Conservation (phyloP, 352 stramenopile species). For the Pythium biforme region DNA sequence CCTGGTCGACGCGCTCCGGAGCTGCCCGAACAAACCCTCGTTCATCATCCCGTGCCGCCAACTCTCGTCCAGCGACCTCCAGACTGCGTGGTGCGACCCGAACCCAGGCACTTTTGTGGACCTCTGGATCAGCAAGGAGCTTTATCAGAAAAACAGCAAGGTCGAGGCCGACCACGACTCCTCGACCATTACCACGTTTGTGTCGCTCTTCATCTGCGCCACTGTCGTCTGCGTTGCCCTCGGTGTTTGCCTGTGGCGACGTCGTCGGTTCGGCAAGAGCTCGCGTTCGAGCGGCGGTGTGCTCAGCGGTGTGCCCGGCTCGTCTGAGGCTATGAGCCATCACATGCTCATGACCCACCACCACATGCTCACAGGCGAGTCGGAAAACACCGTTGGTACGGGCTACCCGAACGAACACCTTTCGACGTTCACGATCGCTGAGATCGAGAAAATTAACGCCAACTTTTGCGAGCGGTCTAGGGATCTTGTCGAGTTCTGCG, state of each 20-base stretch:
- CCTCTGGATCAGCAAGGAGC: slow-evolving; percentile 22
- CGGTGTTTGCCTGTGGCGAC: slow-evolving; percentile 3
- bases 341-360: slow-evolving; percentile 19
- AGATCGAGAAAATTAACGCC: slow-evolving; percentile 24
- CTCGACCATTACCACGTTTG: slow-evolving; percentile 3
- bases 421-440: slow-evolving; percentile 3
- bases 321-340: slow-evolving; percentile 10
- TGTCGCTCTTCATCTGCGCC: slow-evolving; percentile 14
- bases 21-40: slow-evolving; percentile 25
- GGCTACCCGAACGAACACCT: slow-evolving; percentile 4
- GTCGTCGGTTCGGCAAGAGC: background rate
- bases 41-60: slow-evolving; percentile 29
- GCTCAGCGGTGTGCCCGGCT: background rate
- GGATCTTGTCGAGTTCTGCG: slow-evolving; percentile 25
- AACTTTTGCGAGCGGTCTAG: slow-evolving; percentile 17
- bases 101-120: slow-evolving; percentile 15
- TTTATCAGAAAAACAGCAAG: background rate
- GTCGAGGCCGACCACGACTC: background rate
- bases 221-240: background rate
- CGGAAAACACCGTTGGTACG: slow-evolving; percentile 4
- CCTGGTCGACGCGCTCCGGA: slow-evolving; percentile 8
- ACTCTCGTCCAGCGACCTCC: background rate
- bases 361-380: slow-evolving; percentile 14
- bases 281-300: slow-evolving; percentile 1
- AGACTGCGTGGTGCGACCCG: slow-evolving; percentile 18